These are phyloP conservation scores for Ganoderma resinaceum DNA, from an alignment of 1,284 basidiomycete species.

Conservation along the genomic window DNA sequence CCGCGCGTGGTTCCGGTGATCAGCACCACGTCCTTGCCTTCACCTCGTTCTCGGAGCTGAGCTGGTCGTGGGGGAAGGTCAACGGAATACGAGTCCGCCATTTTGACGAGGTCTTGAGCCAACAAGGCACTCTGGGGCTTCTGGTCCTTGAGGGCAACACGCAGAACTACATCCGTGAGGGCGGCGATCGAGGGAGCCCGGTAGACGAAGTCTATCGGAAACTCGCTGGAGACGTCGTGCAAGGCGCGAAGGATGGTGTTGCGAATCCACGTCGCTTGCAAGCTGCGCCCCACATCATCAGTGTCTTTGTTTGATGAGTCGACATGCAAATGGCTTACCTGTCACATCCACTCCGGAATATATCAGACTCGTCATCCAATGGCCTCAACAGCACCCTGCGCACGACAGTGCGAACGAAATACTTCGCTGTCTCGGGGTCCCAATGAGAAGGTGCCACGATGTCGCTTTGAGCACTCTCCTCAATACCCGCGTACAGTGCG, in stretches of 20 bases:
- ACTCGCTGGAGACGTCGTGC: constrained; percentile 20
- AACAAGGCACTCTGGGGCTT: constrained; percentile 23
- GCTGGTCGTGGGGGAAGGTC: constrained; percentile 10
- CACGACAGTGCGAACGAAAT: constrained; percentile 41
- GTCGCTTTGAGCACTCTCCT: constrained; percentile 32
- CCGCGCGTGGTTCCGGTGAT: constrained; percentile 36
- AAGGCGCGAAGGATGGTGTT: constrained; percentile 41
- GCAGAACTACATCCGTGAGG: constrained; percentile 36
- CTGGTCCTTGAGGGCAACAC: constrained; percentile 22
- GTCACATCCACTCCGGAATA: constrained; percentile 52
- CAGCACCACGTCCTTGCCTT: constrained; percentile 30
- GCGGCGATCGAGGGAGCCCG: constrained; percentile 40
- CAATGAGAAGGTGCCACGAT: constrained; percentile 39
- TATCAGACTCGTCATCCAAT: constrained; percentile 44
- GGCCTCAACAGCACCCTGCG: constrained; percentile 33
- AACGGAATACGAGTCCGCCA: constrained; percentile 17
- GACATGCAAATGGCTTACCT: constrained; percentile 39
- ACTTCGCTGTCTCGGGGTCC: constrained; percentile 29
- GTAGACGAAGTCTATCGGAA: constrained; percentile 45
- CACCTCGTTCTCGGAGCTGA: background rate
- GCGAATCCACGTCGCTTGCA: constrained; percentile 44
- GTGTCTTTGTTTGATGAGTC: no score
- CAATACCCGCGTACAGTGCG: constrained; percentile 33
- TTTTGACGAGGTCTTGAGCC: constrained; percentile 15
- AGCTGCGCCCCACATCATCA: constrained; percentile 24